Percentiles rank a stretch among this genome's conserved stretches.
phyloP scores from a whole-genome alignment of 768 basidiomycete genomes.

The Suillus variegatus region DNA sequence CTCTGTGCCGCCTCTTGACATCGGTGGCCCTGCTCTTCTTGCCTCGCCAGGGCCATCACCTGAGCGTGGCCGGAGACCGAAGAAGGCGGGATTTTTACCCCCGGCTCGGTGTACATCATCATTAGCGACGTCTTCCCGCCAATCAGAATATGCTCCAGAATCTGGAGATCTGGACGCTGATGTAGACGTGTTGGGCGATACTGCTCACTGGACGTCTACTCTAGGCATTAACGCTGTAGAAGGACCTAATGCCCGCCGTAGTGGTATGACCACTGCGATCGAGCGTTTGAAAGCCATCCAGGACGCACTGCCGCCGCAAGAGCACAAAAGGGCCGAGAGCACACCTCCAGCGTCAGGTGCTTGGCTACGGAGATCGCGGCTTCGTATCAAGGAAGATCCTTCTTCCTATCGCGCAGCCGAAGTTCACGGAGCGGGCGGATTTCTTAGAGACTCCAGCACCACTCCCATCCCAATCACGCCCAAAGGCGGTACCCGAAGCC shows the following conservation, averaged over 20 bases:
- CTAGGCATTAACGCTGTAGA: slow-evolving; percentile 20
- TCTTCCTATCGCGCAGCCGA: slow-evolving; percentile 11
- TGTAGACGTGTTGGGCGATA: slow-evolving; percentile 26
- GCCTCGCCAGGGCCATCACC: slow-evolving; percentile 23
- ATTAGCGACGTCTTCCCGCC: slow-evolving; percentile 23
- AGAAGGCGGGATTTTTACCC: slow-evolving; percentile 17
- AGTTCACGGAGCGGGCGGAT: slow-evolving; percentile 15
- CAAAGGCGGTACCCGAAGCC: slow-evolving; percentile 26
- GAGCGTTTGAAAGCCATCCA: slow-evolving; percentile 26
- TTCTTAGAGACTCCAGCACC: slow-evolving; percentile 29
- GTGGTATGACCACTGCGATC: slow-evolving; percentile 17
- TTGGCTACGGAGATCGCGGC: slow-evolving; percentile 21
- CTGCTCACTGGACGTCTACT: slow-evolving; percentile 30
- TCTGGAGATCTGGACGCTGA: slow-evolving; percentile 21
- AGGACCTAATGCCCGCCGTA: slow-evolving; percentile 20
- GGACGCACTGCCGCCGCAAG: neutral
- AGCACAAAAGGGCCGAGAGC: slow-evolving; percentile 29
- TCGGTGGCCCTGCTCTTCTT: slow-evolving; percentile 23
- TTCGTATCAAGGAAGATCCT: slow-evolving; percentile 13
- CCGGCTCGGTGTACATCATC: slow-evolving; percentile 23
- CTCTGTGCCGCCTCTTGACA: slow-evolving; percentile 29
- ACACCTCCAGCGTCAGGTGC: slow-evolving; percentile 28
- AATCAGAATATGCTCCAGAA: slow-evolving; percentile 25
- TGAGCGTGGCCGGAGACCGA: slow-evolving; percentile 31
- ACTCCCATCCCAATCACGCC: slow-evolving; percentile 25